These are phyloP conservation scores for Wallacemonas sp. DNA, from an alignment of 208 protist species.

Conservation along the genomic window DNA sequence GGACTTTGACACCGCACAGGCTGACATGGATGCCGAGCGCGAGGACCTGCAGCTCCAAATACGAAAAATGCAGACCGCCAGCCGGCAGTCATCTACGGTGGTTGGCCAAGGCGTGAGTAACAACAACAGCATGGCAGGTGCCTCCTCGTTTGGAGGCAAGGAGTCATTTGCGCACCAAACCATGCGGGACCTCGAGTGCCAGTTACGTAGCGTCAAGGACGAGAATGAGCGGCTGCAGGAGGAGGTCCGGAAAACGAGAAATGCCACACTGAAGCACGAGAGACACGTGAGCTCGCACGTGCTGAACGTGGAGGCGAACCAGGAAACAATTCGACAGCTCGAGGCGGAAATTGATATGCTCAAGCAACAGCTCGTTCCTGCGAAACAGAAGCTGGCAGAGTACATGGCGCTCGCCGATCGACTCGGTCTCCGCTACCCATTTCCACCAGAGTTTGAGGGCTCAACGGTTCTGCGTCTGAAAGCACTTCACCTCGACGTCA, in stretches of 20 bases:
- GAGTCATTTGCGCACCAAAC: constrained; percentile 11
- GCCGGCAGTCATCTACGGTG: background rate
- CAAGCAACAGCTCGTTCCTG: constrained; percentile 66
- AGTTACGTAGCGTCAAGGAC: constrained; percentile 33
- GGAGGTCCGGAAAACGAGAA: constrained; percentile 30
- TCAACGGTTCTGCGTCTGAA: constrained; percentile 60
- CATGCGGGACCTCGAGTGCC: constrained; percentile 35
- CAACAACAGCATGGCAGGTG: constrained; percentile 13
- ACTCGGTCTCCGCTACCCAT: constrained; percentile 80
- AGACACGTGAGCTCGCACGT: constrained; percentile 9
- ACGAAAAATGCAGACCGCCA: constrained; percentile 13
- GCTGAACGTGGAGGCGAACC: background rate
- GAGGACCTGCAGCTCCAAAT: constrained; percentile 44
- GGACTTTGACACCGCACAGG: constrained; percentile 35
- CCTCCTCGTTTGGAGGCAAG: constrained; percentile 9
- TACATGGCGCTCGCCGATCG: constrained; percentile 88
- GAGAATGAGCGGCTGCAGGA: constrained; percentile 42
- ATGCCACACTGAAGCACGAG: constrained; percentile 4
- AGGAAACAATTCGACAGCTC: constrained; percentile 24
- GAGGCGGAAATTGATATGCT: constrained; percentile 64
- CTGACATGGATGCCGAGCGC: constrained; percentile 33
- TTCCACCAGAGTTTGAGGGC: constrained; percentile 64
- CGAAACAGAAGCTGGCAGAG: constrained; percentile 84
- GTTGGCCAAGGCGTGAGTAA: constrained; percentile 7
- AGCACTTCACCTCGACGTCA: constrained; percentile 36